Conservation (phyloP, 768 basidiomycete genomes). For the Amanita thiersii region DNA sequence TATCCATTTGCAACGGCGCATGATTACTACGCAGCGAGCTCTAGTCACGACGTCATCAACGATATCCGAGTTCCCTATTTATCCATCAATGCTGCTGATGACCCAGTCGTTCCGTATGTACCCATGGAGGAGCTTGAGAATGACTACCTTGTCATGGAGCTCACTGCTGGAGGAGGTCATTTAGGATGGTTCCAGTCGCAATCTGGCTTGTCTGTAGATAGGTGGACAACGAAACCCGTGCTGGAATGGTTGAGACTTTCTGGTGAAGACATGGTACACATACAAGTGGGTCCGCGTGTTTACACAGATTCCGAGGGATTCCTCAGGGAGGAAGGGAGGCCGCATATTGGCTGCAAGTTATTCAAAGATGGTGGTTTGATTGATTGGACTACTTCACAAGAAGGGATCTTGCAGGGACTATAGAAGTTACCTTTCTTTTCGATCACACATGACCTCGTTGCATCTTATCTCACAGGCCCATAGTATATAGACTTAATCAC, state of each 20-base stretch:
- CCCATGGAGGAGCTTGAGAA: constrained; percentile 50
- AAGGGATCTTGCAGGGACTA: constrained; percentile 54
- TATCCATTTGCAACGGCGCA: constrained; percentile 40
- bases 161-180: constrained; percentile 66
- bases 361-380: constrained; percentile 45
- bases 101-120: constrained; percentile 62
- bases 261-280: constrained; percentile 40
- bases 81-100: constrained; percentile 67
- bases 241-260: constrained; percentile 62
- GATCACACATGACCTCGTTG: constrained; percentile 5
- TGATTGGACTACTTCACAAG: constrained; percentile 43
- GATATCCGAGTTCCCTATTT: constrained; percentile 67
- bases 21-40: constrained; percentile 43
- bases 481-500: constrained; percentile 50
- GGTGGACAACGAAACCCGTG: constrained; percentile 69
- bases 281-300: constrained; percentile 22
- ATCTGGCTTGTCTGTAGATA: constrained; percentile 25
- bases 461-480: constrained; percentile 2
- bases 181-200: constrained; percentile 75
- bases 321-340: constrained; percentile 48
- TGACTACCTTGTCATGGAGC: constrained; percentile 46
- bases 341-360: constrained; percentile 50
- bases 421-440: constrained; percentile 21
- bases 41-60: constrained; percentile 52
- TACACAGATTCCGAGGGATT: constrained; percentile 49